A percentile compares a stretch with the other conserved stretches of the same genome.
Evolutionary conservation across 352 stramenopile genomes (phyloP).

Genomic region (Saprolegnia parasitica): DNA sequence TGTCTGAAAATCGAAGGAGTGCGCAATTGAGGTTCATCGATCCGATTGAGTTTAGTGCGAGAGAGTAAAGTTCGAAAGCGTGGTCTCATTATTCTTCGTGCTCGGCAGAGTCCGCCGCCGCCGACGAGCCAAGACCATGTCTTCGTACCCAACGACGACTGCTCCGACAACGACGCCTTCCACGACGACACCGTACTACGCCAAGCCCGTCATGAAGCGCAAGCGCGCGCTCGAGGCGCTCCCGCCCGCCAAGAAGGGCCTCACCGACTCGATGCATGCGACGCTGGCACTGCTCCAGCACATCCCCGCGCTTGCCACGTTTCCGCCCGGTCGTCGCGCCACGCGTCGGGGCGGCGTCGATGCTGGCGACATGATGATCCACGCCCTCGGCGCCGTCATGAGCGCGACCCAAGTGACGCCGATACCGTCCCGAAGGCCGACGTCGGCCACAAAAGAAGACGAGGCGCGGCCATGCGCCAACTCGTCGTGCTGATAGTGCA

Average conservation of each 20-base stretch:
- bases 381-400: conserved; percentile 16
- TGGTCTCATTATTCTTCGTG: conserved; percentile 8
- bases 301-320: conserved; percentile 7
- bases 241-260: conserved; percentile 5
- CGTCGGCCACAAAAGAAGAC: conserved; percentile 10
- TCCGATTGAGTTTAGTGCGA: conserved; percentile 2
- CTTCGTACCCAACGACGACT: background rate
- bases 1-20: background rate
- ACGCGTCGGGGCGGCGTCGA: conserved; percentile 17
- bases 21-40: background rate
- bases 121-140: background rate
- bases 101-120: background rate
- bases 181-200: background rate
- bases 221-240: conserved; percentile 14
- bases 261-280: conserved; percentile 24
- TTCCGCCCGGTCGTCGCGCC: background rate
- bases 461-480: conserved; percentile 4
- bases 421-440: background rate
- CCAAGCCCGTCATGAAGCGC: conserved; percentile 9
- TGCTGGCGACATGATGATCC: conserved; percentile 26
- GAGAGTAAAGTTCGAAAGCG: conserved; percentile 6
- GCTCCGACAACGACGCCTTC: no score
- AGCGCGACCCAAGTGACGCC: conserved; percentile 16
- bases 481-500: no score
- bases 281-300: conserved; percentile 23